A percentile compares a stretch with the other conserved stretches of the same genome.
phyloP scores from a whole-genome alignment of 192 early-diverging fungal genomes.

The Backusella luteola region DNA sequence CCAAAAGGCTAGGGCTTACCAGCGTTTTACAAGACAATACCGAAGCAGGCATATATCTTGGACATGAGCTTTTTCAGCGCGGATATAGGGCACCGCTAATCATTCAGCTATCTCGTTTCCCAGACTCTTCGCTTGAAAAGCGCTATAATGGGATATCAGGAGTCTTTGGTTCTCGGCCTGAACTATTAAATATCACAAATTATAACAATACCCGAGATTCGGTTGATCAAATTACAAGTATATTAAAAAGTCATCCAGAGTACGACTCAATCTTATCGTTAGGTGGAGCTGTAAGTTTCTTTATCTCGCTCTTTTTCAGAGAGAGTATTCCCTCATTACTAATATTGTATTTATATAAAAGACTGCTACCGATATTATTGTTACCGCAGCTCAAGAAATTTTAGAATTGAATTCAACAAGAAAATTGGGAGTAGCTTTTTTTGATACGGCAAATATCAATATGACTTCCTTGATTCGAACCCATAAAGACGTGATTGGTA shows the following conservation, averaged over 20 bases:
- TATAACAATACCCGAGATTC: not conserved
- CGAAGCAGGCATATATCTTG: conserved; percentile 1
- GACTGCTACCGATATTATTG: not conserved
- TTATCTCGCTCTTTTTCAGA: not conserved
- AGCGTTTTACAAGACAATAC: conserved; percentile 16
- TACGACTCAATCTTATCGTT: conserved; percentile 16
- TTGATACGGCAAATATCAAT: conserved; percentile 13
- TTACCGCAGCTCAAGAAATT: not conserved
- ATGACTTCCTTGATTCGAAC: conserved; percentile 7
- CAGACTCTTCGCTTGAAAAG: not conserved
- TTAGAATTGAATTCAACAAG: not conserved
- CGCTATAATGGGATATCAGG: not conserved
- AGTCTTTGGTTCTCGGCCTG: not conserved
- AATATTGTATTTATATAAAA: not conserved
- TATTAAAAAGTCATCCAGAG: not conserved
- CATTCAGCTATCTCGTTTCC: not conserved
- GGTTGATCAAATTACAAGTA: not conserved
- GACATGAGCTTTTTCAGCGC: not conserved
- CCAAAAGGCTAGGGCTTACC: not conserved
- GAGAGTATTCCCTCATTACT: not conserved
- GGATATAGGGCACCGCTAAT: not conserved
- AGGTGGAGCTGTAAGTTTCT: conserved; percentile 16
- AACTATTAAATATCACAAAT: not conserved
- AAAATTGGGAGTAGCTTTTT: not conserved
- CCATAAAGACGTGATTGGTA: not conserved